Evolutionary conservation across 495 filamentous ascomycete genomes (phyloP), one percentile per base, ranked within the genome.

Genomic region (Podospora pseudocomata): DNA sequence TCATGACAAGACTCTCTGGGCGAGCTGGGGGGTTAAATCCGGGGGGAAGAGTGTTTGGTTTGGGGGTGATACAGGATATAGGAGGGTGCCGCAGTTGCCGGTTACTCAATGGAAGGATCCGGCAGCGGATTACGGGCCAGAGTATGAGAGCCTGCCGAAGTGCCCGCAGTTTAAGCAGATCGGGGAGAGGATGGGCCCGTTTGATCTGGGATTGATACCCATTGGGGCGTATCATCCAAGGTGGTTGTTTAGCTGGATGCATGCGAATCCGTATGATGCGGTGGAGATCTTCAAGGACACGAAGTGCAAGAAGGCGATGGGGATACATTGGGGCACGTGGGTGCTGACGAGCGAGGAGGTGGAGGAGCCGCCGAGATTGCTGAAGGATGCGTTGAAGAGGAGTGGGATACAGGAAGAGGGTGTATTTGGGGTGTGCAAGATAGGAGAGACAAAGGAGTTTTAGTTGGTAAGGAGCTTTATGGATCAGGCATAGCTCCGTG

Each of bases 251-350:
- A 91, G 88, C 65, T 79, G 88, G 54, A 89, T 96, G 84, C 95
- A 99, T 77, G 92, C 91, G 7, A 91, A 96, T 78, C 95, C 95
- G 1, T 90, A 86, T 67, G 95, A 99, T 75, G 84, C 88, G 0
- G 94, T 97, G 61, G 90, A 93, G 68, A 99, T 99, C 68, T 97
- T 97, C 81, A 77, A 81, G 44, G 95, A 97, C 70, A 97, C 92
- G 19, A 86, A 86, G 69, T 99, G 95, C 80, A 85, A 88, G 75
- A 83, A 81, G 59, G 94, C 94, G 19, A 85, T 98, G 81, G 94
- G 85, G 16, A 97, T 98, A 68, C 94, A 98, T 74, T 98, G 94
- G 94, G 94, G 87, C 19, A 93, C 93, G 0, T 97, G 94, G 93
- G 89, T 92, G 7, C 76, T 98, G 69, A 97, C 94, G 0, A 85